Base-by-base conservation (phyloP, 495 filamentous ascomycete genomes). In the Oleoguttula mirabilis region DNA sequence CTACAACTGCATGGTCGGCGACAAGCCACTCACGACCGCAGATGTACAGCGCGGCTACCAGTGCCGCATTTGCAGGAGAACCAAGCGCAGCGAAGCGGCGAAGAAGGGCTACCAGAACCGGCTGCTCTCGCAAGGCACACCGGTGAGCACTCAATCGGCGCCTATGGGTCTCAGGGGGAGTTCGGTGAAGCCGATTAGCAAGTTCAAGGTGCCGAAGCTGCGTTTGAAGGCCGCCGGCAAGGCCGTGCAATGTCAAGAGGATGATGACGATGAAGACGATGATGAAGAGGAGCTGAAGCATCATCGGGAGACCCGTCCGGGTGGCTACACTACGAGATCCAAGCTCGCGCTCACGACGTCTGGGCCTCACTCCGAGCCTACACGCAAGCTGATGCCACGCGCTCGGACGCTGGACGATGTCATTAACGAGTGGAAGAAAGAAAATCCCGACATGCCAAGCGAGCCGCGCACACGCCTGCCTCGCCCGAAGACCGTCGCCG, bases 1-100 rank as follows among this genome's bases (percentile, higher is more conserved):
- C 32, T 8, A 24, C 2, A 34, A 34, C n/a, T 43, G 41, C 32
- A 34, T 34, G 41, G 10, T 43, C 10, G 41, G 41, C 4, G 41
- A 43, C 3, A 21, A 43, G 14, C 11, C 19, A 15, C n/a, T 43
- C 30, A 22, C 10, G 21, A 2, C 4, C 2, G 22, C 10, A 2
- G 32, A 21, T n/a, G 20, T 15, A 4, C 3, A 10, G 7, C 20
- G 5, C 6, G 41, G 41, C 2, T 43, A 34, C 32, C 15, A 21
- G 15, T 43, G 41, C 32, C n/a, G 14, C 3, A 6, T 16, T 19
- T 41, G 36, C 41, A 16, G 2, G 28, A 19, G 10, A 2, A 11
- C 12, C 10, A 15, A 10, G 34, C 30, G 15, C 41, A 43, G 41
- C 15, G 16, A n/a, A 19, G 15, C 41, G 27, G 15, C 30, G 3